These are phyloP conservation scores for Plasmopara viticola DNA, from an alignment of 352 stramenopile genomes.

Conservation along the genomic window DNA sequence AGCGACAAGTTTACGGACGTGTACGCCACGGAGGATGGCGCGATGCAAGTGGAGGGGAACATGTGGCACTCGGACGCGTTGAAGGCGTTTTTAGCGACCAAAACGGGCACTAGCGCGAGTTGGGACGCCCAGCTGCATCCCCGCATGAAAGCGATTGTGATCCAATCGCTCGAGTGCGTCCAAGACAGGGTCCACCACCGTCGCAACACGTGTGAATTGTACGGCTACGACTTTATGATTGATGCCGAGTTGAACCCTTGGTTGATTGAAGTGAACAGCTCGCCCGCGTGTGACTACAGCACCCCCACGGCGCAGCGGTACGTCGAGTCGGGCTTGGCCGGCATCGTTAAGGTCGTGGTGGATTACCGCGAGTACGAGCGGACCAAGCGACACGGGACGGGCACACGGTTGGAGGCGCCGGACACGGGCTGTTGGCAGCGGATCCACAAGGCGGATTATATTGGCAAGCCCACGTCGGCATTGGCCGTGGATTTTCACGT, in stretches of 20 bases:
- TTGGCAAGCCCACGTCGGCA: slow-evolving; percentile 58
- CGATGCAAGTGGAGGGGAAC: slow-evolving; percentile 57
- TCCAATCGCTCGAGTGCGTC: slow-evolving; percentile 77
- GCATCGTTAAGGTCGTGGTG: slow-evolving; percentile 87
- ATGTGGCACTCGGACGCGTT: slow-evolving; percentile 81
- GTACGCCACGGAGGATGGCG: slow-evolving; percentile 59
- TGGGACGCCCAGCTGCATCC: slow-evolving; percentile 55
- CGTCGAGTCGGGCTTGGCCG: slow-evolving; percentile 74
- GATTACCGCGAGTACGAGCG: slow-evolving; percentile 71
- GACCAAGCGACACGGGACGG: slow-evolving; percentile 36
- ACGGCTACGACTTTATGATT: slow-evolving; percentile 93
- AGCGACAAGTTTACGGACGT: slow-evolving; percentile 84
- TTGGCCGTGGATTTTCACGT: slow-evolving; percentile 70
- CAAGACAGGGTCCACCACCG: slow-evolving; percentile 86
- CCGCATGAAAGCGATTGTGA: slow-evolving; percentile 85
- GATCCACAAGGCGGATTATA: slow-evolving; percentile 55
- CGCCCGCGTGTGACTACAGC: slow-evolving; percentile 90
- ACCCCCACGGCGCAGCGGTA: slow-evolving; percentile 86
- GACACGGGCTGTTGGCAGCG: slow-evolving; percentile 57
- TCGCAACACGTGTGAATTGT: slow-evolving; percentile 89
- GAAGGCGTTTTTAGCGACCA: slow-evolving; percentile 35
- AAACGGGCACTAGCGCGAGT: slow-evolving; percentile 25
- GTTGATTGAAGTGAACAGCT: slow-evolving; percentile 93
- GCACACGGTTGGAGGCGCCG: slow-evolving; percentile 28
- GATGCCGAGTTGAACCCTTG: slow-evolving; percentile 78